A percentile compares a stretch with the other conserved stretches of the same genome.
phyloP scores from a whole-genome alignment of 768 basidiomycete species.

The Cystofilobasidium bisporidii region DNA sequence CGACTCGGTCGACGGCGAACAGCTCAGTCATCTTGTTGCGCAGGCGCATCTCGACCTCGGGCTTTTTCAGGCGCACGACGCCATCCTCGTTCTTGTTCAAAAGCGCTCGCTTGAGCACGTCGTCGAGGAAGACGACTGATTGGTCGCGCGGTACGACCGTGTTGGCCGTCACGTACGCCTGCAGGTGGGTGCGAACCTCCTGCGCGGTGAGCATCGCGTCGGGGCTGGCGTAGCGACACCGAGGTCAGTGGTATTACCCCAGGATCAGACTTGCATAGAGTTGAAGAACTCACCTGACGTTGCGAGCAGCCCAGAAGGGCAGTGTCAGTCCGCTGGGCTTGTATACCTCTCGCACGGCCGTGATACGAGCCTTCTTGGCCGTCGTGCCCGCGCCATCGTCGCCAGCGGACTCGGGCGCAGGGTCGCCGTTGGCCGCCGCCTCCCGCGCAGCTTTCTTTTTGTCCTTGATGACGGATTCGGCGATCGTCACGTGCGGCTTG shows the following conservation, averaged over 20 bases:
- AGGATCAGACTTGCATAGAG: background rate
- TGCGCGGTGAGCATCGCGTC: slow-evolving; percentile 49
- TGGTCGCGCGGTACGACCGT: slow-evolving; percentile 55
- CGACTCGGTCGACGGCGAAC: slow-evolving; percentile 47
- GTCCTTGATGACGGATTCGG: slow-evolving; percentile 56
- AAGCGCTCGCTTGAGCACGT: slow-evolving; percentile 29
- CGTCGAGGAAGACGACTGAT: slow-evolving; percentile 61
- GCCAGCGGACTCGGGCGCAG: background rate
- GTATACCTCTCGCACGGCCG: slow-evolving; percentile 61
- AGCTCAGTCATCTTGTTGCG: slow-evolving; percentile 49
- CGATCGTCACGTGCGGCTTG: slow-evolving; percentile 46
- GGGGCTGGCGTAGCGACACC: no score
- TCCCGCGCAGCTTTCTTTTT: slow-evolving; percentile 54
- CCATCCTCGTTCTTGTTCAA: slow-evolving; percentile 39
- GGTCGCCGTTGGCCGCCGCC: slow-evolving; percentile 40
- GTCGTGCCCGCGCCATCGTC: slow-evolving; percentile 42
- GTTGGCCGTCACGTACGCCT: slow-evolving; percentile 54
- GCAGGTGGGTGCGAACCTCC: slow-evolving; percentile 53
- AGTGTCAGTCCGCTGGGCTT: slow-evolving; percentile 57
- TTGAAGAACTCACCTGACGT: slow-evolving; percentile 49
- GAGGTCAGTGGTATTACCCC: no score
- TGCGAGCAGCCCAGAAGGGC: slow-evolving; percentile 55
- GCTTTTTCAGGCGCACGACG: background rate
- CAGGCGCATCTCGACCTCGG: slow-evolving; percentile 46
- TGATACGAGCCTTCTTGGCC: slow-evolving; percentile 41